Conservation (phyloP, 2,329 filamentous ascomycete species). For the Pseudogymnoascus sp. region DNA sequence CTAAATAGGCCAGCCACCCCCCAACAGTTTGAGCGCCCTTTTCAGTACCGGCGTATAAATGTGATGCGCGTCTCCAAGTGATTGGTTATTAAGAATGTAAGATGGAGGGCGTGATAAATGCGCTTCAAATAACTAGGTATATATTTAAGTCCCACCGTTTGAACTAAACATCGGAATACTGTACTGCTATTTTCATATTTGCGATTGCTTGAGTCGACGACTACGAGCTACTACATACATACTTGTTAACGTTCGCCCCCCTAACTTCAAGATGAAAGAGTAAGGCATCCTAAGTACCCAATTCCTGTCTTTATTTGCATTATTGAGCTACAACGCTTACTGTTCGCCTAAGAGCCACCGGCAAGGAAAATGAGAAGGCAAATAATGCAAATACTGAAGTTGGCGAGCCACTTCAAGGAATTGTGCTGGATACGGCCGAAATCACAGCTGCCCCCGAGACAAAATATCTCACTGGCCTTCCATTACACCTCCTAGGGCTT, state of each 20-base stretch:
- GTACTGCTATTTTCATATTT: background rate
- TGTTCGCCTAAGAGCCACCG: background rate
- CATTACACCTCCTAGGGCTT: background rate
- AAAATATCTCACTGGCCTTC: slow-evolving; percentile 6
- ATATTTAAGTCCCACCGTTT: background rate
- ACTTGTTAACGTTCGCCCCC: too few relatives aligned
- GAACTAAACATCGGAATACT: background rate
- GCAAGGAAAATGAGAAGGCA: background rate
- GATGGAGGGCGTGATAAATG: background rate
- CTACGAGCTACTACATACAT: background rate
- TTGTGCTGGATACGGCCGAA: background rate
- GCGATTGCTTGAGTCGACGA: background rate
- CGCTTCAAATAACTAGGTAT: background rate
- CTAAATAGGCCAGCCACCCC: background rate
- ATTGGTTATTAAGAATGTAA: background rate
- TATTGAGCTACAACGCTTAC: background rate
- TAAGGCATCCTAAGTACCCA: background rate
- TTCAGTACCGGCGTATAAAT: background rate
- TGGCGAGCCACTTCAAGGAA: background rate
- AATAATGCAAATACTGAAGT: background rate
- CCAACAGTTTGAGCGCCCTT: background rate
- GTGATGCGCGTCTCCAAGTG: background rate
- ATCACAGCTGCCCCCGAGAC: slow-evolving; percentile 14
- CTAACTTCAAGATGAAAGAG: background rate
- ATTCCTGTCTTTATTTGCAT: background rate